Percentiles rank a stretch among this genome's conserved stretches.
These are phyloP conservation scores for Nakazawaea ambrosiae DNA, from an alignment of 805 yeast species.

Conservation along the genomic window DNA sequence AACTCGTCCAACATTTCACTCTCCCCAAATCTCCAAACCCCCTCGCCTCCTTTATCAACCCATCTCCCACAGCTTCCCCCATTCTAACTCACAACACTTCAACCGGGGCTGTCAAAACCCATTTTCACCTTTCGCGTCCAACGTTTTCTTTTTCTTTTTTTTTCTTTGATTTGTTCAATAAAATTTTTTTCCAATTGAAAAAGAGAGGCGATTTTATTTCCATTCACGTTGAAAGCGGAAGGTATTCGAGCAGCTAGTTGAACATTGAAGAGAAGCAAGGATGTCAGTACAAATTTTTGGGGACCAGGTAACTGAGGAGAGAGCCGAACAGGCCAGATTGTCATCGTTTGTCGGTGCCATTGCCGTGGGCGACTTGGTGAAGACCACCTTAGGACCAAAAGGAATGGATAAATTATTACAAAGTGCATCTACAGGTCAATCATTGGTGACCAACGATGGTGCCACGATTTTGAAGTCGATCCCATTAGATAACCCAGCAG, in stretches of 20 bases:
- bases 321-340: constrained; percentile 97
- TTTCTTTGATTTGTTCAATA: too few relatives aligned
- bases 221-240: too few relatives aligned
- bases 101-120: too few relatives aligned
- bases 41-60: too few relatives aligned
- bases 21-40: too few relatives aligned
- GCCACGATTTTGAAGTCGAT: constrained; percentile 93
- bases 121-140: too few relatives aligned
- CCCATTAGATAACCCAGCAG: constrained; percentile 96
- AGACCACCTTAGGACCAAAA: constrained; percentile 92
- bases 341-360: constrained; percentile 98
- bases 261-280: too few relatives aligned
- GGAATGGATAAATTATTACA: constrained; percentile 97
- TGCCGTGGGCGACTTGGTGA: constrained; percentile 97
- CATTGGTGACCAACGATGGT: constrained; percentile 94
- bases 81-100: too few relatives aligned
- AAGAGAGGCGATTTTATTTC: background rate
- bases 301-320: constrained; percentile 95
- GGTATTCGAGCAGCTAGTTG: too few relatives aligned
- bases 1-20: too few relatives aligned
- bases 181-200: constrained; percentile 1
- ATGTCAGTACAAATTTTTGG: constrained; percentile 89
- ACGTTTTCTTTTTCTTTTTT: too few relatives aligned
- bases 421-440: constrained; percentile 70
- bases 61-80: too few relatives aligned